A percentile compares a stretch with the other conserved stretches of the same genome.
phyloP scores from a whole-genome alignment of 2,329 filamentous ascomycete species.

The Huntiella decipiens region DNA sequence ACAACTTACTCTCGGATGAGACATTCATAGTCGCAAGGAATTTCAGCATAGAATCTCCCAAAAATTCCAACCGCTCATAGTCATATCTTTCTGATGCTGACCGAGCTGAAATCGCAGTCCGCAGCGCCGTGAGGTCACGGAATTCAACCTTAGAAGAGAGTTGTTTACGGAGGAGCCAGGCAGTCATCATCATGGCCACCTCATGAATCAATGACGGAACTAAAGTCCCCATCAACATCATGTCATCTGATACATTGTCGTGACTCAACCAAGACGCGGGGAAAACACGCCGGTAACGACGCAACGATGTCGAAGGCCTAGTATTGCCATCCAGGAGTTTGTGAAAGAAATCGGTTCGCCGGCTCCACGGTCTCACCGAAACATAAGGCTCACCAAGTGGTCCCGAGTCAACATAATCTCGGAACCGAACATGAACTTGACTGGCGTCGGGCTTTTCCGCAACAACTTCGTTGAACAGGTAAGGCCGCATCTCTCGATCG shows the following conservation, averaged over 20 bases:
- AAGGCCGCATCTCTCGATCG: conserved; percentile 17
- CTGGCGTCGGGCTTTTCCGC: conserved; percentile 24
- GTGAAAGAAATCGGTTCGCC: conserved; percentile 41
- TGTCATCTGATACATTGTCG: conserved; percentile 26
- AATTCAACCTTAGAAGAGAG: conserved; percentile 28
- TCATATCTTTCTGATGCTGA: conserved; percentile 40
- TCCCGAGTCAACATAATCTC: conserved; percentile 19
- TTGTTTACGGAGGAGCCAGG: conserved; percentile 31
- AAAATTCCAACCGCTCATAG: conserved; percentile 72
- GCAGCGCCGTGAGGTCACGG: conserved; percentile 32
- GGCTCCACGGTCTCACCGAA: conserved; percentile 29
- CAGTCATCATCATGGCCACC: conserved; percentile 46
- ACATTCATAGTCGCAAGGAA: conserved; percentile 49
- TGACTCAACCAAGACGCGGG: conserved; percentile 28
- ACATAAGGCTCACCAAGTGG: conserved; percentile 31
- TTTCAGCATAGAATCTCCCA: conserved; percentile 75
- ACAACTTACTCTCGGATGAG: conserved; percentile 27
- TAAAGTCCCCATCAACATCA: conserved; percentile 36
- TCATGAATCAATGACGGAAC: conserved; percentile 55
- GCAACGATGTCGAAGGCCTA: conserved; percentile 18
- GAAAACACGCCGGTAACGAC: conserved; percentile 26
- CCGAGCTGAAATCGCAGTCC: conserved; percentile 52
- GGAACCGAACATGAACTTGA: conserved; percentile 21
- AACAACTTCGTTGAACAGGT: conserved; percentile 24
- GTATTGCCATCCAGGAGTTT: conserved; percentile 11